A percentile compares a stretch with the other conserved stretches of the same genome.
Conservation (phyloP, 192 early-diverging fungal species). For the Helicostylum pulchrum region DNA sequence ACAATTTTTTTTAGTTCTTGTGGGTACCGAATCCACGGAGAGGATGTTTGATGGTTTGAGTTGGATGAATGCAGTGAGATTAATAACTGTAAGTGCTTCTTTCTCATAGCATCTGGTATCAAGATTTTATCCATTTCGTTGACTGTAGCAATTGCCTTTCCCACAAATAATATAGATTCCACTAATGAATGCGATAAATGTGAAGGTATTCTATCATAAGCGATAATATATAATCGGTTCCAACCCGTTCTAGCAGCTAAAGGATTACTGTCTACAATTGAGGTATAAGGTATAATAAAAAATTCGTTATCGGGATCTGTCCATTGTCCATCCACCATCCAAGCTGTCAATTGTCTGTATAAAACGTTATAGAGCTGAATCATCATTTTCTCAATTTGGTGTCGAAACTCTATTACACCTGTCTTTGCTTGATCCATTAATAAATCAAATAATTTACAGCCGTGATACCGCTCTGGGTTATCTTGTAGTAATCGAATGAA, state of each 20-base stretch:
- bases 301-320: constrained; percentile 62
- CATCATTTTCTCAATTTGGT: constrained; percentile 47
- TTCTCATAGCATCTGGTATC: constrained; percentile 22
- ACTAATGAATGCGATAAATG: constrained; percentile 53
- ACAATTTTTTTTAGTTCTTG: constrained; percentile 41
- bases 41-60: constrained; percentile 1
- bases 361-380: constrained; percentile 49
- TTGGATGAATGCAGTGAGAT: constrained; percentile 15
- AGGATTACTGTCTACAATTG: neutral
- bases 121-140: constrained; percentile 25
- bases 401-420: constrained; percentile 48
- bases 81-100: constrained; percentile 22
- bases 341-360: constrained; percentile 57
- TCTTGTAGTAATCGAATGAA: constrained; percentile 41
- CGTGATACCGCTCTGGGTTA: constrained; percentile 37
- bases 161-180: constrained; percentile 64
- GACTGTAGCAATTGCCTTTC: constrained; percentile 61
- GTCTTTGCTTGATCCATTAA: constrained; percentile 47
- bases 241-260: constrained; percentile 28
- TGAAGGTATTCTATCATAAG: constrained; percentile 42
- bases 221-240: constrained; percentile 49
- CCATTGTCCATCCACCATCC: constrained; percentile 67
- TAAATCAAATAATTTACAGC: constrained; percentile 48
- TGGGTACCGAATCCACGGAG: constrained; percentile 28
- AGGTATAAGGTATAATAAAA: constrained; percentile 43